A percentile compares a stretch with the other conserved stretches of the same genome.
phyloP scores from a whole-genome alignment of 768 basidiomycete species.

The Coprinopsis marcescibilis region DNA sequence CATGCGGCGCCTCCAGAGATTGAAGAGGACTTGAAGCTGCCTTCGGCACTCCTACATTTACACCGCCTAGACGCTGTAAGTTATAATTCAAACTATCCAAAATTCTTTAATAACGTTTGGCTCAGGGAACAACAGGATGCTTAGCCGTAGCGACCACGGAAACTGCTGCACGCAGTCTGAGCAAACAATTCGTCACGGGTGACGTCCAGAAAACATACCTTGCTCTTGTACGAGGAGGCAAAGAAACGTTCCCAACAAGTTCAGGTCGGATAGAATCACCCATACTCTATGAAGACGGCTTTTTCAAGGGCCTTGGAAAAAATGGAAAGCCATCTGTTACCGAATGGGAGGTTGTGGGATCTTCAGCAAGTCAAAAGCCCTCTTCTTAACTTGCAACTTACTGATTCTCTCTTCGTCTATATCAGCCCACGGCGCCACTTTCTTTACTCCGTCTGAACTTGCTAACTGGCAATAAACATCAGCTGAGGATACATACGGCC shows the following conservation, averaged over 20 bases:
- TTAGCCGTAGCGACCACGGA: slow-evolving; percentile 48
- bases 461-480: slow-evolving; percentile 63
- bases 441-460: slow-evolving; percentile 52
- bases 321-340: slow-evolving; percentile 35
- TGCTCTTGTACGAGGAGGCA: slow-evolving; percentile 54
- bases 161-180: slow-evolving; percentile 39
- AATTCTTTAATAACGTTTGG: background rate
- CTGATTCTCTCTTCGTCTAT: slow-evolving; percentile 5
- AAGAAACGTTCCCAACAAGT: slow-evolving; percentile 35
- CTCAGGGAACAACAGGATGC: slow-evolving; percentile 57
- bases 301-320: slow-evolving; percentile 30
- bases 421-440: slow-evolving; percentile 39
- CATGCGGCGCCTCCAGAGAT: slow-evolving; percentile 16
- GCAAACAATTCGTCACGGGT: slow-evolving; percentile 46
- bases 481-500: slow-evolving; percentile 62
- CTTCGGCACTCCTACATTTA: slow-evolving; percentile 36
- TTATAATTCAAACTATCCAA: background rate
- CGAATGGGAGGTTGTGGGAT: slow-evolving; percentile 54
- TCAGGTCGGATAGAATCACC: slow-evolving; percentile 36
- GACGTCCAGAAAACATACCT: slow-evolving; percentile 55
- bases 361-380: slow-evolving; percentile 53
- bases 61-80: slow-evolving; percentile 65
- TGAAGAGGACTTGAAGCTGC: slow-evolving; percentile 16
- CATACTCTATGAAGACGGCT: slow-evolving; percentile 41
- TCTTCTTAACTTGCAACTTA: background rate